Evolutionary conservation across 768 basidiomycete species (phyloP), one percentile per base, ranked within the genome.

Genomic region (Leucosporidium creatinivorum): DNA sequence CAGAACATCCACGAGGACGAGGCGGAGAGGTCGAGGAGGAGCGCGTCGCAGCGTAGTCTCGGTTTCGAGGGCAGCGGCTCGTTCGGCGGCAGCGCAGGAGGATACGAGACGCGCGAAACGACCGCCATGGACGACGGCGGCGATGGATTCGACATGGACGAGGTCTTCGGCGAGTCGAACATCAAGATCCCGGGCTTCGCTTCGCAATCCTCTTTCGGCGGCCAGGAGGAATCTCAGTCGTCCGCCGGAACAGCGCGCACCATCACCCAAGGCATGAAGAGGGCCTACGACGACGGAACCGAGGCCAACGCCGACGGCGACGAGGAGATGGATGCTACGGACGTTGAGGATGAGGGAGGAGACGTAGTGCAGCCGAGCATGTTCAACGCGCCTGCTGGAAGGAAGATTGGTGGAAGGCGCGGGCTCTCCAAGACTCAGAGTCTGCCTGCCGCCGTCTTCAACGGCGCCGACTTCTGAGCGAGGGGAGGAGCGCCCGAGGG

Each of bases 111-210:
- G 17, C 5, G 26, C 8, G 21, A 12, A 12, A n/a, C 51, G 19
- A 33, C 7, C 0, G 36, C 48, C 9, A 26, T n/a, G 58, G 48
- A 10, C 17, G 61, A 50, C 25, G 69, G 47, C 3, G 69, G 54
- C 15, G 69, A 69, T 31, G 69, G 69, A 28, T 69, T 69, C 58
- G 65, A 66, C 59, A 30, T 69, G 8, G 69, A 69, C 65, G 65
- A 69, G 18, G 69, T 63, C 30, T 56, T 60, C 30, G 65, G 65
- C 10, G 13, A 39, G 30, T n/a, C 57, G 26, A 47, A 28, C n/a
- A 8, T 28, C 31, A 49, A 58, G n/a, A 19, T 58, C 48, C 52
- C 61, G 39, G 36, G 8, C 3, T n/a, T 63, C 52, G 48, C 48
- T 5, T 28, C 44, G 21, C n/a, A n/a, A 28, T 9, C 26, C 0